Conservation (phyloP, 305 asterid genomes). For the Lippia alba region DNA sequence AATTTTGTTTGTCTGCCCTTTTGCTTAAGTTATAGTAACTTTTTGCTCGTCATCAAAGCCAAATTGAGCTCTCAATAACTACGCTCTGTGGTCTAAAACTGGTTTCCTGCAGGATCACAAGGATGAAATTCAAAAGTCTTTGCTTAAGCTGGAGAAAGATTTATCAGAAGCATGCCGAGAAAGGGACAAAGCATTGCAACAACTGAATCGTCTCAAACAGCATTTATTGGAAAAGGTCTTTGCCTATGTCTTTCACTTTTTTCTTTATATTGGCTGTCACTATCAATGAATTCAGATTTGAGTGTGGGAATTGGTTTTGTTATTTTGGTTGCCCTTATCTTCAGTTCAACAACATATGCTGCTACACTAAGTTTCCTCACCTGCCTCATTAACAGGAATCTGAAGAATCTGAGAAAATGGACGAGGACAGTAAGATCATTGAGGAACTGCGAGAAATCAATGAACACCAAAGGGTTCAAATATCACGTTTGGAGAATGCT, state of each 20-base stretch:
- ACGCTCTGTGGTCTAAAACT: constrained; percentile 36
- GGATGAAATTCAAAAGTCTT: constrained; percentile 70
- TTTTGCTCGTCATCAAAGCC: constrained; percentile 19
- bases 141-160: constrained; percentile 80
- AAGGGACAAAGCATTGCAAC: constrained; percentile 82
- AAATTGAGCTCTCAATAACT: constrained; percentile 19
- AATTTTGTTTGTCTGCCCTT: background rate
- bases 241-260: constrained; percentile 16
- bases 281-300: constrained; percentile 21
- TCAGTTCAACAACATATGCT: constrained; percentile 14
- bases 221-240: constrained; percentile 92
- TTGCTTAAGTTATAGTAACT: constrained; percentile 5
- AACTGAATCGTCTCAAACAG: constrained; percentile 92
- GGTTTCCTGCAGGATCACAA: constrained; percentile 52
- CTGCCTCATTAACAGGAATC: constrained; percentile 66
- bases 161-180: constrained; percentile 65
- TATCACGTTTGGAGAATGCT: constrained; percentile 76
- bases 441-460: constrained; percentile 82
- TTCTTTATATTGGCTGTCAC: constrained; percentile 28
- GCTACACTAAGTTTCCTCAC: constrained; percentile 30
- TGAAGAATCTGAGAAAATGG: constrained; percentile 99
- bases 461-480: constrained; percentile 77
- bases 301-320: constrained; percentile 3
- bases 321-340: constrained; percentile 20
- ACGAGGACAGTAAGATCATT: constrained; percentile 87